Evolutionary conservation across 1,284 basidiomycete species (phyloP), one percentile per base, ranked within the genome.

Genomic region (Dichomitus squalens): DNA sequence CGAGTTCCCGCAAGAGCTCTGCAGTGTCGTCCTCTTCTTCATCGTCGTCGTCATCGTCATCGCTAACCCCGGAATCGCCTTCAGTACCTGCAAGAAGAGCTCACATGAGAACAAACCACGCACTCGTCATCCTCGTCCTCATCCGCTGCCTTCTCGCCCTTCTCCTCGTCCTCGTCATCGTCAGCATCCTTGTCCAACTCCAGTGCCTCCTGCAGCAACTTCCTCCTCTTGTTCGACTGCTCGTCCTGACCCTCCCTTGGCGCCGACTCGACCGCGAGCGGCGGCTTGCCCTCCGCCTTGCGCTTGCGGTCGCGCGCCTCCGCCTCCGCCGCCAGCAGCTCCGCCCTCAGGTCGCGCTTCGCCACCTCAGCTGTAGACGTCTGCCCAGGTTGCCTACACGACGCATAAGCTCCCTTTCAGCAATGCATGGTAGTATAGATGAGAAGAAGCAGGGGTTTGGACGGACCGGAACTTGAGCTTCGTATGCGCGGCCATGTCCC

Each of bases 381-480:
- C 73, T 96, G 93, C 4, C 93, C 93, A 2, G 88, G 84, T 79
- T 95, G 92, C 35, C 90, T 90, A 60, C 33, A 46, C 38, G 12
- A 23, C 27, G 9, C 12, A 16, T 3, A 12, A 25, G 2, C 14
- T n/a, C 7, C 6, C 38, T 3, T 33, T n/a, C n/a, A n/a, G n/a
- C n/a, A n/a, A n/a, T n/a, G n/a, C n/a, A n/a, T n/a, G n/a, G n/a
- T n/a, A 33, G 18, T 31, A 18, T 20, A 51, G 21, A 16, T 29
- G 9, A 31, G 14, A 31, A 41, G 14, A 20, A 16, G 31, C 21
- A 14, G 31, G 11, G 23, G 16, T 27, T 4, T 31, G 21, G 34
- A 61, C 64, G 51, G 62, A 92, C 86, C 95, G 86, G 76, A 97
- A 98, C 79, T 98, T 98, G 63, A 98, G 88, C 75, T 96, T 96